These are phyloP conservation scores for Fusarium metavorans DNA, from an alignment of 2,329 filamentous ascomycete species.

Conservation along the genomic window DNA sequence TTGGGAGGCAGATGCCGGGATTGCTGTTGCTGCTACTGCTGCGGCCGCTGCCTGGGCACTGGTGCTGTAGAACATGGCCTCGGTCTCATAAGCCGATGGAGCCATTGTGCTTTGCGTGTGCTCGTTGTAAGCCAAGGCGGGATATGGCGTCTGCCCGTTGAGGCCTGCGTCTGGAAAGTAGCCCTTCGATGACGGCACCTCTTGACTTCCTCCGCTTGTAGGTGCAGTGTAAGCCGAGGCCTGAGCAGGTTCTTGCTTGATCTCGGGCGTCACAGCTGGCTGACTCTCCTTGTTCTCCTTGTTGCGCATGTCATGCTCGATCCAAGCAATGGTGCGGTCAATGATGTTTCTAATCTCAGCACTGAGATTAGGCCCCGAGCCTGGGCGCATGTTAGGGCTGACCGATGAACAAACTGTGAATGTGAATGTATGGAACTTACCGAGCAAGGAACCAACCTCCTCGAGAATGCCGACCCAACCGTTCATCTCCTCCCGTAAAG, in stretches of 20 bases:
- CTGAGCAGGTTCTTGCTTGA: constrained; percentile 53
- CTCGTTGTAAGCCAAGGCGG: constrained; percentile 47
- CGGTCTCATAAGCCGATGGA: constrained; percentile 42
- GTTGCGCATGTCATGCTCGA: constrained; percentile 62
- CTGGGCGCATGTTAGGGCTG: constrained; percentile 47
- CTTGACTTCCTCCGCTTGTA: constrained; percentile 27
- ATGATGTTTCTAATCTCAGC: constrained; percentile 62
- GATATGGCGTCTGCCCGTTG: constrained; percentile 46
- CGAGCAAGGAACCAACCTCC: constrained; percentile 74
- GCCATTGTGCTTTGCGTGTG: constrained; percentile 40
- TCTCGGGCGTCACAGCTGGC: constrained; percentile 35
- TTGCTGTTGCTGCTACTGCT: constrained; percentile 37
- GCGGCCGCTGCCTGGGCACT: constrained; percentile 35
- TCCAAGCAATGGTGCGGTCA: constrained; percentile 64
- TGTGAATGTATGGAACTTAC: constrained; percentile 57
- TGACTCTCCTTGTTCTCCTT: constrained; percentile 43
- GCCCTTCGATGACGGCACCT: constrained; percentile 42
- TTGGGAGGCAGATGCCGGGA: constrained; percentile 42
- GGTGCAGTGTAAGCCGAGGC: constrained; percentile 39
- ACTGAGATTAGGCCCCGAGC: constrained; percentile 58
- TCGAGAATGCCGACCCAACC: constrained; percentile 76
- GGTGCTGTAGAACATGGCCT: constrained; percentile 47
- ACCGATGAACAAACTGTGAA: not conserved
- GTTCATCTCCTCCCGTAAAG: constrained; percentile 76
- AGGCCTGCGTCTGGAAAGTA: constrained; percentile 47